Conservation (phyloP, 805 yeast species). For the Diddensiella transvaalensis region DNA sequence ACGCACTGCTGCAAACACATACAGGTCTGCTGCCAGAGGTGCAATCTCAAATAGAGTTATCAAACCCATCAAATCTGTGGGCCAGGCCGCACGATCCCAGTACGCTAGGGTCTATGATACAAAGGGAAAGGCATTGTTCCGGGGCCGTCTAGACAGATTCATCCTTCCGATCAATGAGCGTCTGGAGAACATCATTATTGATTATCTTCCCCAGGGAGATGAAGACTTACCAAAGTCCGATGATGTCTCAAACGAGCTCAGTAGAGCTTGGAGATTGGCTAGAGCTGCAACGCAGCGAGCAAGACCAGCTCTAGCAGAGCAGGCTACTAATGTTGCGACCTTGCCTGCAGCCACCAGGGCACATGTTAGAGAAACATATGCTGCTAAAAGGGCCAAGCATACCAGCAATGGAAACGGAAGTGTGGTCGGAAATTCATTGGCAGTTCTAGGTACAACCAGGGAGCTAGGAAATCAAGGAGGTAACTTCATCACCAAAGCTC, state of each 20-base stretch:
- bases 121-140: constrained; percentile 58
- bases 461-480: not conserved
- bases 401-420: constrained; percentile 1
- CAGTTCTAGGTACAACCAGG: constrained; percentile 10
- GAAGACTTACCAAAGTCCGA: constrained; percentile 38
- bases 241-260: constrained; percentile 52
- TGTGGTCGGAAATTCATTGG: constrained; percentile 6
- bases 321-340: constrained; percentile 15
- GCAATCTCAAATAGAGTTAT: constrained; percentile 46
- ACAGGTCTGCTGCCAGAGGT: constrained; percentile 24
- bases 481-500: not conserved
- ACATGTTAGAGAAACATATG: constrained; percentile 21
- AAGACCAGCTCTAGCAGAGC: constrained; percentile 22
- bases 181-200: constrained; percentile 44
- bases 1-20: constrained; percentile 31
- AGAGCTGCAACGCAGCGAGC: constrained; percentile 34
- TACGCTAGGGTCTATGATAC: constrained; percentile 52
- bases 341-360: constrained; percentile 20
- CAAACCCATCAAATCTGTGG: constrained; percentile 38
- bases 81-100: constrained; percentile 47
- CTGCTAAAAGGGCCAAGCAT: constrained; percentile 13
- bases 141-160: constrained; percentile 61
- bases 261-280: constrained; percentile 47
- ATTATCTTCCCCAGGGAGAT: constrained; percentile 43
- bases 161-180: constrained; percentile 58